Percentiles rank a stretch among this genome's conserved stretches.
phyloP scores from a whole-genome alignment of 352 stramenopile genomes.

The Albugo laibachii region DNA sequence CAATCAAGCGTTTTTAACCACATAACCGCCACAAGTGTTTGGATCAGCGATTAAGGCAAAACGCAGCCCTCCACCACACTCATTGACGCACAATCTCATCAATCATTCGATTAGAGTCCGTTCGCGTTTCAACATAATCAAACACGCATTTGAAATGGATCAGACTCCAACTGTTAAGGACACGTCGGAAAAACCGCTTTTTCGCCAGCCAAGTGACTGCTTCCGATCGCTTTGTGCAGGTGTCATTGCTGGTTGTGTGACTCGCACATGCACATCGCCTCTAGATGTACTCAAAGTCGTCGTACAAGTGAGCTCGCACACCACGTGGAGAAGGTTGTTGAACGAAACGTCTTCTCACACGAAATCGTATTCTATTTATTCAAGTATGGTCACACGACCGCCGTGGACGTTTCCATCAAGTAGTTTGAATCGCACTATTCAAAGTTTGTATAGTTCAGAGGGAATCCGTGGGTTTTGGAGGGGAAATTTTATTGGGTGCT shows the following conservation, averaged over 20 bases:
- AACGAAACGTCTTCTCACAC: background rate
- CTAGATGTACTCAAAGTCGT: constrained; percentile 74
- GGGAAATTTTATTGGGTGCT: constrained; percentile 56
- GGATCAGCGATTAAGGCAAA: too few species aligned
- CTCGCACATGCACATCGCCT: constrained; percentile 57
- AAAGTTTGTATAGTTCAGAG: constrained; percentile 38
- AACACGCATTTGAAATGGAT: too few species aligned
- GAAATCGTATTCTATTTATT: constrained; percentile 1
- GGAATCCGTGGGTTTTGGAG: constrained; percentile 60
- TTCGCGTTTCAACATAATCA: too few species aligned
- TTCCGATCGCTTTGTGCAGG: constrained; percentile 47
- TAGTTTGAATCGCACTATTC: constrained; percentile 12
- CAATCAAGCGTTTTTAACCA: too few species aligned
- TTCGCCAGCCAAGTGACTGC: constrained; percentile 9
- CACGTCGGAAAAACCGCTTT: background rate
- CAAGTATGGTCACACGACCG: constrained; percentile 3
- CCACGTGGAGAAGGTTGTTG: background rate
- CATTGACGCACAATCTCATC: too few species aligned
- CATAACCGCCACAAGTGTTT: too few species aligned
- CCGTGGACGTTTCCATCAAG: background rate
- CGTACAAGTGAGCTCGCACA: constrained; percentile 36
- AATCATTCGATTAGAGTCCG: too few species aligned
- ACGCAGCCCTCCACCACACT: too few species aligned
- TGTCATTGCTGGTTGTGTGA: constrained; percentile 59
- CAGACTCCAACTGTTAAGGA: too few species aligned